Evolutionary conservation across 2,329 filamentous ascomycete genomes (phyloP), one percentile per base, ranked within the genome.

Genomic region (Fusarium sp.): DNA sequence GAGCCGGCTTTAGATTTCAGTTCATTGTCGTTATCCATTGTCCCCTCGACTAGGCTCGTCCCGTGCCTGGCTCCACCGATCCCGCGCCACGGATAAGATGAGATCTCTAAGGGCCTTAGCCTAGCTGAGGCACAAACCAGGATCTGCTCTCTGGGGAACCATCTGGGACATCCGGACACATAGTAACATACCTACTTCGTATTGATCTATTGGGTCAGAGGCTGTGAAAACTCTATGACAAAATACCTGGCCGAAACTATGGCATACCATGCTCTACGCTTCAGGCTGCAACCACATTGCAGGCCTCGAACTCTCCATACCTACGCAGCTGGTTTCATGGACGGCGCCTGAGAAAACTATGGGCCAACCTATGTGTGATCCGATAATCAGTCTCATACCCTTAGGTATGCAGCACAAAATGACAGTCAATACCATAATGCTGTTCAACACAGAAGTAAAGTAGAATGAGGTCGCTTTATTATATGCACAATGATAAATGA

Each of bases 401-500:
- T 21, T 10, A 33, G 31, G 4, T 33, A 11, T 9, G 13, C 29
- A 37, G 29, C 20, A 18, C 21, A 5, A n/a, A 33, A 9, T 35
- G 29, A 21, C 18, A 9, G 31, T 50, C 33, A 31, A 36, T 13
- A 29, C 23, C 47, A 17, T 43, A n/a, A 17, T 43, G 15, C 20
- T 29, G 18, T 18, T 17, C 31, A 18, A 21, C 14, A 27, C 9
- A 36, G 15, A 33, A 20, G 29, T 39, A 17, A 47, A 56, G 56
- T 39, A 49, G 57, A 43, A 70, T 63, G 56, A 63, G 50, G 63
- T 72, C 55, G 63, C 50, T 72, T 74, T 71, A 62, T 47, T 63
- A 70, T 66, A 72, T 69, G 64, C 74, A 72, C 58, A 74, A 65
- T 70, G 67, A 58, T 69, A 74, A 70, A 71, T 53, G 54, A 61